These are phyloP conservation scores for Stachybotrys elegans DNA, from an alignment of 2,329 filamentous ascomycete species.

Conservation along the genomic window DNA sequence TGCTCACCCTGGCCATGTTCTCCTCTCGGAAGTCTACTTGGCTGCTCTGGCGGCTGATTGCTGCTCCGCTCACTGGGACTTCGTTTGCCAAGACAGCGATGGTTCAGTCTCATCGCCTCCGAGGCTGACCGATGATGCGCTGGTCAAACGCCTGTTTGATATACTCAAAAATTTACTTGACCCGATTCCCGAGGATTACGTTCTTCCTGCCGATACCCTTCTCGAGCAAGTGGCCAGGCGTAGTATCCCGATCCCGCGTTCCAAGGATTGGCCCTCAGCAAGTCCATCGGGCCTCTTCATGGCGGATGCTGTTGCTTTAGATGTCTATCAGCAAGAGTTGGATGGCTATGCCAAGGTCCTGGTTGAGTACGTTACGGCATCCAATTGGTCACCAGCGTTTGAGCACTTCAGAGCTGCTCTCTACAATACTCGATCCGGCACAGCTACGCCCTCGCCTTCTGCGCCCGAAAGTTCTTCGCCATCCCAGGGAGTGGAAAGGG, in stretches of 20 bases:
- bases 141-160: slow-evolving; percentile 53
- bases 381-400: slow-evolving; percentile 56
- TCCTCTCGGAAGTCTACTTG: slow-evolving; percentile 62
- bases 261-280: not conserved
- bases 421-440: slow-evolving; percentile 42
- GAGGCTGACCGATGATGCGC: slow-evolving; percentile 39
- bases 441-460: slow-evolving; percentile 32
- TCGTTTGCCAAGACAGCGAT: slow-evolving; percentile 26
- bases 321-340: slow-evolving; percentile 37
- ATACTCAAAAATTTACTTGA: slow-evolving; percentile 51
- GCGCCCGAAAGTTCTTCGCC: slow-evolving; percentile 28
- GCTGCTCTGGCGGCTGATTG: slow-evolving; percentile 60
- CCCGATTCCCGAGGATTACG: slow-evolving; percentile 53
- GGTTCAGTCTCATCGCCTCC: slow-evolving; percentile 18
- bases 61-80: slow-evolving; percentile 56
- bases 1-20: slow-evolving; percentile 52
- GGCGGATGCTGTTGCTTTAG: slow-evolving; percentile 10
- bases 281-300: not conserved
- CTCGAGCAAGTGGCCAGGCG: slow-evolving; percentile 45
- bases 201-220: slow-evolving; percentile 51
- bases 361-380: slow-evolving; percentile 60
- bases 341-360: slow-evolving; percentile 52
- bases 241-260: slow-evolving; percentile 28
- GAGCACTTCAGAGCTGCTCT: slow-evolving; percentile 52
- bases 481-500: slow-evolving; percentile 44